Conservation (phyloP, 345 rosid species). For the Noccaea caerulescens region DNA sequence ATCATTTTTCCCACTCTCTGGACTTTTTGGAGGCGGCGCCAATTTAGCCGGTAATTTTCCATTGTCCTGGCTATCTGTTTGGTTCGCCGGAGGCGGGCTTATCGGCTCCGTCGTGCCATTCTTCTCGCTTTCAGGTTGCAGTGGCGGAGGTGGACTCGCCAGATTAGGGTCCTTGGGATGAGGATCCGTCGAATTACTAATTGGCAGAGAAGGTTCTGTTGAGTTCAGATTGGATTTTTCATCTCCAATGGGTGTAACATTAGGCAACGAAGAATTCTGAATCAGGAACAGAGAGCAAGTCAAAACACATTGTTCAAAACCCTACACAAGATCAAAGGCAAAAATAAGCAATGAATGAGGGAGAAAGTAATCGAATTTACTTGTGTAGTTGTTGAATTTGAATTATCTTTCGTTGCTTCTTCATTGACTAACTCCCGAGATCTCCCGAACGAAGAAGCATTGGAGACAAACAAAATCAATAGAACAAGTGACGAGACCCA, state of each 20-base stretch:
- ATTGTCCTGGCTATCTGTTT: constrained; percentile 20
- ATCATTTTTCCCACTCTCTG: constrained; percentile 36
- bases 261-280: constrained; percentile 53
- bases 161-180: constrained; percentile 38
- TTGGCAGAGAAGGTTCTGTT: constrained; percentile 22
- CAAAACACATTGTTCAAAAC: constrained; percentile 19
- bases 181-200: constrained; percentile 36
- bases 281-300: constrained; percentile 33
- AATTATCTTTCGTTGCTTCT: constrained; percentile 31
- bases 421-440: constrained; percentile 47
- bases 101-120: constrained; percentile 31
- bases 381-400: constrained; percentile 40
- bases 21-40: constrained; percentile 27
- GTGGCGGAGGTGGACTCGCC: constrained; percentile 36
- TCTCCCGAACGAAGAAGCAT: constrained; percentile 40
- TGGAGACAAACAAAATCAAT: constrained; percentile 52
- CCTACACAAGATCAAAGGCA: not conserved
- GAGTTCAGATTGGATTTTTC: constrained; percentile 40
- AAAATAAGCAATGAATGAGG: not conserved
- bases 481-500: constrained; percentile 45
- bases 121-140: constrained; percentile 29
- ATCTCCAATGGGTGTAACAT: constrained; percentile 23
- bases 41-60: constrained; percentile 23
- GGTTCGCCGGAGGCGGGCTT: constrained; percentile 45
- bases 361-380: constrained; percentile 40